These are phyloP conservation scores for Clausena lansium DNA, from an alignment of 345 rosid species.

Conservation along the genomic window DNA sequence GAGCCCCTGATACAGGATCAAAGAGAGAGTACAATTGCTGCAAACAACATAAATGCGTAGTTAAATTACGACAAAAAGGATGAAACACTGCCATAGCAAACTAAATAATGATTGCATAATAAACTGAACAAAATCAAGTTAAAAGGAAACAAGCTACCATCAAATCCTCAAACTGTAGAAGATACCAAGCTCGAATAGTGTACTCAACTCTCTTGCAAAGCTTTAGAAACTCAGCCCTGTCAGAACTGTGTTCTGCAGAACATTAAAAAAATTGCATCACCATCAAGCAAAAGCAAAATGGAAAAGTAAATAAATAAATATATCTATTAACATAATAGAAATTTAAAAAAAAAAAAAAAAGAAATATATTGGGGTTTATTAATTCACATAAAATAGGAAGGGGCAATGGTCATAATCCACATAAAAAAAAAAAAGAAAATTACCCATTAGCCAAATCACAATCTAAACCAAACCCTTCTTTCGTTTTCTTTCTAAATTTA, in stretches of 20 bases:
- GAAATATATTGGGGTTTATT: not conserved
- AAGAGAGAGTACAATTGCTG: slow-evolving; percentile 95
- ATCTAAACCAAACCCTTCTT: not conserved
- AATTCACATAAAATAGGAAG: not conserved
- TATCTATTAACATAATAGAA: not conserved
- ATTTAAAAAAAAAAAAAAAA: no score
- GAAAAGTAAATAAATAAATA: not conserved
- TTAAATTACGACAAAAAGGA: slow-evolving; percentile 16
- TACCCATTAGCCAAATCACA: not conserved
- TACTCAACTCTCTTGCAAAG: slow-evolving; percentile 92
- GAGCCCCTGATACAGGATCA: slow-evolving; percentile 75
- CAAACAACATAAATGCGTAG: slow-evolving; percentile 17
- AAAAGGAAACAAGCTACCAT: slow-evolving; percentile 49
- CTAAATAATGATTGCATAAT: not conserved
- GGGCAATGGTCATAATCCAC: not conserved
- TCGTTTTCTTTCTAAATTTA: not conserved
- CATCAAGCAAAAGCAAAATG: not conserved
- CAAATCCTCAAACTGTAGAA: slow-evolving; percentile 89
- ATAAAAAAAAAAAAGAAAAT: not conserved
- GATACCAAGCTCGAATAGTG: slow-evolving; percentile 96
- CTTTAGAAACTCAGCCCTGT: slow-evolving; percentile 78
- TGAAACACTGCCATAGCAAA: slow-evolving; percentile 5
- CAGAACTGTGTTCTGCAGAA: slow-evolving; percentile 62
- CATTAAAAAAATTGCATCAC: not conserved
- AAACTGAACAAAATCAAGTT: not conserved